Conservation (phyloP, 2,329 filamentous ascomycete genomes). For the Furcasterigmium furcatum region DNA sequence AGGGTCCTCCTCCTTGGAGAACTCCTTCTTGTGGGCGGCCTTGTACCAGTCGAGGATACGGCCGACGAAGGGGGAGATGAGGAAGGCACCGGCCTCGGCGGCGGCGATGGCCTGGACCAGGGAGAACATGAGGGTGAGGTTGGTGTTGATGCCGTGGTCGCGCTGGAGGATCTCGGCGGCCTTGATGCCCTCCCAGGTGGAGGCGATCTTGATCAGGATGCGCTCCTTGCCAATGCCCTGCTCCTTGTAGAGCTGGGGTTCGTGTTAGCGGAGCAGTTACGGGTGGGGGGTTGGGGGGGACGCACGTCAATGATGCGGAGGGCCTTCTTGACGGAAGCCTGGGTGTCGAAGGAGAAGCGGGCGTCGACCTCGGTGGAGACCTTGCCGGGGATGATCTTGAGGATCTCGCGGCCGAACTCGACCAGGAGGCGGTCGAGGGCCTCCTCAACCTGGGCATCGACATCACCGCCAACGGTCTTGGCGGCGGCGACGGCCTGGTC, state of each 20-base stretch:
- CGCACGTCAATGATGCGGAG: constrained; percentile 92
- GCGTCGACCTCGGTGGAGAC: constrained; percentile 99
- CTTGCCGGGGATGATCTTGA: constrained; percentile 95
- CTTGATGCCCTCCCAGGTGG: constrained; percentile 99
- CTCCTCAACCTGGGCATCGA: constrained; percentile 83
- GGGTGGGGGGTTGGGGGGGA: neutral
- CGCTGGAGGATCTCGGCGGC: constrained; percentile 94
- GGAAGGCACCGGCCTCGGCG: constrained; percentile 91
- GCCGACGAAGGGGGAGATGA: constrained; percentile 98
- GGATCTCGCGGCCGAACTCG: constrained; percentile 96
- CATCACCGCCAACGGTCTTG: constrained; percentile 66
- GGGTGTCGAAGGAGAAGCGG: constrained; percentile 89
- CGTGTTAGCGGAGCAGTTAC: constrained; percentile 8
- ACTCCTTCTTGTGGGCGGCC: constrained; percentile 91
- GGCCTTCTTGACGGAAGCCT: constrained; percentile 91
- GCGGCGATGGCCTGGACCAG: constrained; percentile 90
- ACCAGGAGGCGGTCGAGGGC: constrained; percentile 93
- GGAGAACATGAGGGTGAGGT: constrained; percentile 99
- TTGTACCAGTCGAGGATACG: constrained; percentile 99
- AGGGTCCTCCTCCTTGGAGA: constrained; percentile 84
- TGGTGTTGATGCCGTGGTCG: constrained; percentile 95
- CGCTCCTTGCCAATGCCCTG: constrained; percentile 91
- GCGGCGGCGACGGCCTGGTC: constrained; percentile 81
- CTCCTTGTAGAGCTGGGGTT: constrained; percentile 81
- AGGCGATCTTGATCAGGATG: constrained; percentile 97